phyloP scores from a whole-genome alignment of 257 asterid genomes.

The Nicotiana sylvestris region DNA sequence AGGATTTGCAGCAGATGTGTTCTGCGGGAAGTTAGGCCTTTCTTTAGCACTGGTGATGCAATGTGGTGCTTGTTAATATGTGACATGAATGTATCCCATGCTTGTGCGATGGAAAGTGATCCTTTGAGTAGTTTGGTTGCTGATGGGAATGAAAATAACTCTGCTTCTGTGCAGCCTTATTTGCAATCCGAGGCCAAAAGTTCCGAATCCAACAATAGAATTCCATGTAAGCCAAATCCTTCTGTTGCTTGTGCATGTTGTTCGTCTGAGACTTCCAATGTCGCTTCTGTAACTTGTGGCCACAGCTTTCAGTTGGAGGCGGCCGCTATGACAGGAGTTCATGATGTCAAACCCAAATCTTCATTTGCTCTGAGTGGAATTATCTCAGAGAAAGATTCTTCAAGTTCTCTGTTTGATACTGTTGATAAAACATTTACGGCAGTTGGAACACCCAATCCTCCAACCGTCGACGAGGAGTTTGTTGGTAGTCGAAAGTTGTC shows the following conservation, averaged over 20 bases:
- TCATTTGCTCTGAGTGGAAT: constrained; percentile 31
- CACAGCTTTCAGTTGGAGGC: constrained; percentile 51
- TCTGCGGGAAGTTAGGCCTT: constrained; percentile 76
- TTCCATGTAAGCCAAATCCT: constrained; percentile 39
- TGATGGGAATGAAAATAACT: constrained; percentile 34
- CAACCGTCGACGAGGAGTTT: constrained; percentile 54
- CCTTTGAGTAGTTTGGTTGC: constrained; percentile 41
- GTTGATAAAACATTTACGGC: constrained; percentile 50
- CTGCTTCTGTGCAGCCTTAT: constrained; percentile 32
- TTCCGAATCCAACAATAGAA: constrained; percentile 34
- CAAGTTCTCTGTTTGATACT: constrained; percentile 23
- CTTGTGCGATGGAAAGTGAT: constrained; percentile 83
- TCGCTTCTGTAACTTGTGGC: constrained; percentile 30
- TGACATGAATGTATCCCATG: constrained; percentile 87
- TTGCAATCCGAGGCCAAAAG: constrained; percentile 36
- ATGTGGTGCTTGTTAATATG: constrained; percentile 97
- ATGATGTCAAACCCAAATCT: constrained; percentile 33
- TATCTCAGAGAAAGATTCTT: constrained; percentile 41
- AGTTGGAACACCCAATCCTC: constrained; percentile 41
- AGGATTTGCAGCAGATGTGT: constrained; percentile 81
- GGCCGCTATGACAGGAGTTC: constrained; percentile 20
- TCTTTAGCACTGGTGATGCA: constrained; percentile 91
- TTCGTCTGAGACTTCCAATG: constrained; percentile 31
- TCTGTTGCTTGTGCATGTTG: constrained; percentile 37
- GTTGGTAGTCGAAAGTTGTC: constrained; percentile 60